Percentiles rank a stretch among this genome's conserved stretches.
Conservation (phyloP, 495 filamentous ascomycete genomes). For the Aspergillus diversus region DNA sequence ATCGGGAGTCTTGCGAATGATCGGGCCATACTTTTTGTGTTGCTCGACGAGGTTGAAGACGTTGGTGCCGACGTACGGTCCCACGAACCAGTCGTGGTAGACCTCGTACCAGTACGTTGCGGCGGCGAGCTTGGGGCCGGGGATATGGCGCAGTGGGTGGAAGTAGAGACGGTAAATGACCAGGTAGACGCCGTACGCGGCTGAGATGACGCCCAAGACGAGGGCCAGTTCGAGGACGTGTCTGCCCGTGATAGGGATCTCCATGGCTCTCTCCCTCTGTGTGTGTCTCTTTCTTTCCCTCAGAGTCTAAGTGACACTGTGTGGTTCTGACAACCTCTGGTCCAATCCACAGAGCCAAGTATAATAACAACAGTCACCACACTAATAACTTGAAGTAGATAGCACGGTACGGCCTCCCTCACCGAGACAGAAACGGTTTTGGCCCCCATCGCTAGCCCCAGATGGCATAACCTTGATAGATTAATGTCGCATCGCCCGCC, state of each 20-base stretch:
- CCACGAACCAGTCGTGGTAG: conserved; percentile 47
- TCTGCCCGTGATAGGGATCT: conserved; percentile 14
- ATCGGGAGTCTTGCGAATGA: conserved; percentile 1
- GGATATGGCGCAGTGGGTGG: conserved; percentile 51
- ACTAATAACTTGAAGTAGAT: too few relatives aligned
- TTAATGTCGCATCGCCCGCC: background rate
- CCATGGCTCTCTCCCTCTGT: background rate
- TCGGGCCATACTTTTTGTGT: conserved; percentile 1
- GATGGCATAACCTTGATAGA: background rate
- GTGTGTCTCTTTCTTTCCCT: background rate
- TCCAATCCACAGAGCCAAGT: too few relatives aligned
- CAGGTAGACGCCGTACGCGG: background rate
- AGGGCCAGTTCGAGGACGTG: background rate
- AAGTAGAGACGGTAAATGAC: conserved; percentile 28
- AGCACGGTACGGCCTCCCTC: too few relatives aligned
- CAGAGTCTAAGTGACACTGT: background rate
- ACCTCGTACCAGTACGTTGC: conserved; percentile 51
- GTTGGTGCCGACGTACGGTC: conserved; percentile 9
- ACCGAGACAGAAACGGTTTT: background rate
- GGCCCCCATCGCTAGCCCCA: background rate
- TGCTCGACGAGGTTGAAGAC: background rate
- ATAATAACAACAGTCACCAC: too few relatives aligned
- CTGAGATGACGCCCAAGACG: background rate
- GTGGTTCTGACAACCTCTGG: too few relatives aligned
- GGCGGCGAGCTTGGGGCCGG: conserved; percentile 49